These are phyloP conservation scores for Fistulifera solaris DNA, from an alignment of 108 stramenopile species.

Conservation along the genomic window DNA sequence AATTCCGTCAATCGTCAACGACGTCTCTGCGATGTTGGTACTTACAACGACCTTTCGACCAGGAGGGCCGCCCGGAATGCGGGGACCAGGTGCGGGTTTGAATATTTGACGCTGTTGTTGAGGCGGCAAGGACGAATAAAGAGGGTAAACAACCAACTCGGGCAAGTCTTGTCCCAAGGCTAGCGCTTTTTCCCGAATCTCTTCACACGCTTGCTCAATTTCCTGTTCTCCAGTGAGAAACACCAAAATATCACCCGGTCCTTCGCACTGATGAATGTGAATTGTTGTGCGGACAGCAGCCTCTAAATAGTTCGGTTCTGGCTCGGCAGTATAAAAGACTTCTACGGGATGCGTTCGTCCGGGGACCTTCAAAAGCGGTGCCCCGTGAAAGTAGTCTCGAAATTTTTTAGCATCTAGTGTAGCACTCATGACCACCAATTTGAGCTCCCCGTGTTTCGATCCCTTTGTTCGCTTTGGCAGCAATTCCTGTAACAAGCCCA, in stretches of 20 bases:
- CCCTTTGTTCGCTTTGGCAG: slow-evolving; percentile 72
- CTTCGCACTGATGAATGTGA: slow-evolving; percentile 97
- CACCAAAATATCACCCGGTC: slow-evolving; percentile 94
- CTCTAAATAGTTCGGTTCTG: slow-evolving; percentile 98
- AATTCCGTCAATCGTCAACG: slow-evolving; percentile 98
- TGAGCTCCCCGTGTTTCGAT: slow-evolving; percentile 75
- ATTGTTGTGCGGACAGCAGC: slow-evolving; percentile 93
- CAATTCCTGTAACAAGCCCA: slow-evolving; percentile 97
- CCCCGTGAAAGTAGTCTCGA: slow-evolving; percentile 80
- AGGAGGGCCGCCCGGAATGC: slow-evolving; percentile 86
- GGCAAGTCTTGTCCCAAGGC: slow-evolving; percentile 53
- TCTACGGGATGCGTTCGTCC: slow-evolving; percentile 97
- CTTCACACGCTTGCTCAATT: slow-evolving; percentile 96
- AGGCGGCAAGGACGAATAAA: slow-evolving; percentile 96
- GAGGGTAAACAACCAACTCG: slow-evolving; percentile 88
- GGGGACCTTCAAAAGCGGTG: slow-evolving; percentile 90
- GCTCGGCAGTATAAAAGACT: slow-evolving; percentile 94
- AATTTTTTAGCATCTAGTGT: slow-evolving; percentile 97
- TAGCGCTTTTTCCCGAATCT: slow-evolving; percentile 72
- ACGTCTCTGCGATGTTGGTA: slow-evolving; percentile 99
- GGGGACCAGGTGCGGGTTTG: slow-evolving; percentile 81
- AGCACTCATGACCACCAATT: slow-evolving; percentile 97
- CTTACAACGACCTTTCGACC: slow-evolving; percentile 97
- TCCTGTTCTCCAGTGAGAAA: slow-evolving; percentile 98
- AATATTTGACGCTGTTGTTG: slow-evolving; percentile 93